Evolutionary conservation across 2,329 filamentous ascomycete genomes (phyloP).

Genomic region (Cladosporium sp.): DNA sequence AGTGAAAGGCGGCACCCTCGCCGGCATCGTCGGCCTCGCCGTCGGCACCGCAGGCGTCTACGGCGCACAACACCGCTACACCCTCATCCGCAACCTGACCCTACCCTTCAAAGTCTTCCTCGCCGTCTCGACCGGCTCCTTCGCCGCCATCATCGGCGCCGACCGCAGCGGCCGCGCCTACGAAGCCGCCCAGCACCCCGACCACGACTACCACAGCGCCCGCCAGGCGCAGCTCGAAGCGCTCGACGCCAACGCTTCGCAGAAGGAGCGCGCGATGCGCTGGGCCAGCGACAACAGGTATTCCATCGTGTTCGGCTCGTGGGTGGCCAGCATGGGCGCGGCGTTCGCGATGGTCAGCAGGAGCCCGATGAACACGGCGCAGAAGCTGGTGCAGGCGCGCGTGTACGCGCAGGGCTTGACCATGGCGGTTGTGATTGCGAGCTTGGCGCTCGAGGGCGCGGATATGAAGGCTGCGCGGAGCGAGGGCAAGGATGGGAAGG

Average conservation of each 20-base stretch:
- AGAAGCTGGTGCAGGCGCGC: conserved; percentile 95
- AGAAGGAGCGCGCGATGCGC: conserved; percentile 61
- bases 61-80: conserved; percentile 68
- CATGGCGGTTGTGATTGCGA: conserved; percentile 77
- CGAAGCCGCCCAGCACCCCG: conserved; percentile 69
- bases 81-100: conserved; percentile 77
- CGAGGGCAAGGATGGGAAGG: conserved; percentile 63
- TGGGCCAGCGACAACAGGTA: conserved; percentile 84
- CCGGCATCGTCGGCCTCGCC: conserved; percentile 67
- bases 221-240: conserved; percentile 58
- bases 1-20: conserved; percentile 74
- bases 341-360: conserved; percentile 75
- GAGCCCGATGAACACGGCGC: conserved; percentile 70
- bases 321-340: conserved; percentile 78
- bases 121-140: conserved; percentile 76
- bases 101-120: conserved; percentile 91
- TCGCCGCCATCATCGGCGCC: conserved; percentile 77
- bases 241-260: conserved; percentile 55
- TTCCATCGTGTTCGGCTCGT: conserved; percentile 76
- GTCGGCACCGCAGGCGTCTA: conserved; percentile 68
- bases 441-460: conserved; percentile 75
- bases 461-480: conserved; percentile 72
- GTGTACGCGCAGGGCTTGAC: conserved; percentile 92
- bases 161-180: conserved; percentile 71
- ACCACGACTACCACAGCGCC: conserved; percentile 65